A percentile compares a stretch with the other conserved stretches of the same genome.
These are phyloP conservation scores for Raphanus sativus DNA, from an alignment of 345 rosid species.

Conservation along the genomic window DNA sequence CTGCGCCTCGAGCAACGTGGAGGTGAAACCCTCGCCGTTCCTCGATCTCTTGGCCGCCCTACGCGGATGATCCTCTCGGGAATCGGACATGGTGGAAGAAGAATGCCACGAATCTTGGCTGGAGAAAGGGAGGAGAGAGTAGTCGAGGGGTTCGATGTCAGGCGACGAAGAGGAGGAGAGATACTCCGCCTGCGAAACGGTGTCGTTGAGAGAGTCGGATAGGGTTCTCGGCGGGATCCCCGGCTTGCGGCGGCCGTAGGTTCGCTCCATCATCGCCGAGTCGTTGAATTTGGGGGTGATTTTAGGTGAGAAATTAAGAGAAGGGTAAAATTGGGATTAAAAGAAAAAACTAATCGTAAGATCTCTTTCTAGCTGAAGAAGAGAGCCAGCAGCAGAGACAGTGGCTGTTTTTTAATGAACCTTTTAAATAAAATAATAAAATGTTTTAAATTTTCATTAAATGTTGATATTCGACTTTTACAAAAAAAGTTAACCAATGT, in stretches of 20 bases:
- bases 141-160: slow-evolving; percentile 46
- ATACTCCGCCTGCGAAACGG: slow-evolving; percentile 42
- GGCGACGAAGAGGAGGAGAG: slow-evolving; percentile 58
- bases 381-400: slow-evolving; percentile 8
- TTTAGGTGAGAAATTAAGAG: slow-evolving; percentile 30
- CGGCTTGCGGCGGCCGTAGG: slow-evolving; percentile 88
- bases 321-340: slow-evolving; percentile 22
- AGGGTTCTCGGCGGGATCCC: slow-evolving; percentile 45
- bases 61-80: slow-evolving; percentile 38
- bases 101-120: slow-evolving; percentile 64
- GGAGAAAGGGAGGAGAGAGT: slow-evolving; percentile 52
- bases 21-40: slow-evolving; percentile 48
- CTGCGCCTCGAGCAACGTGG: slow-evolving; percentile 95
- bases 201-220: slow-evolving; percentile 52
- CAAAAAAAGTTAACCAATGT: not conserved
- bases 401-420: slow-evolving; percentile 24
- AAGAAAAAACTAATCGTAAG: slow-evolving; percentile 4
- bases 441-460: not conserved
- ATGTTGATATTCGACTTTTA: not conserved
- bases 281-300: slow-evolving; percentile 24
- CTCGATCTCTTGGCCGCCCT: slow-evolving; percentile 53
- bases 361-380: slow-evolving; percentile 10
- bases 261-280: slow-evolving; percentile 72
- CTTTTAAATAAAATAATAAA: not conserved
- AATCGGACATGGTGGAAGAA: slow-evolving; percentile 25